Evolutionary conservation across 495 filamentous ascomycete species (phyloP), one percentile per base, ranked within the genome.

Genomic region (Penicillium goetzii): DNA sequence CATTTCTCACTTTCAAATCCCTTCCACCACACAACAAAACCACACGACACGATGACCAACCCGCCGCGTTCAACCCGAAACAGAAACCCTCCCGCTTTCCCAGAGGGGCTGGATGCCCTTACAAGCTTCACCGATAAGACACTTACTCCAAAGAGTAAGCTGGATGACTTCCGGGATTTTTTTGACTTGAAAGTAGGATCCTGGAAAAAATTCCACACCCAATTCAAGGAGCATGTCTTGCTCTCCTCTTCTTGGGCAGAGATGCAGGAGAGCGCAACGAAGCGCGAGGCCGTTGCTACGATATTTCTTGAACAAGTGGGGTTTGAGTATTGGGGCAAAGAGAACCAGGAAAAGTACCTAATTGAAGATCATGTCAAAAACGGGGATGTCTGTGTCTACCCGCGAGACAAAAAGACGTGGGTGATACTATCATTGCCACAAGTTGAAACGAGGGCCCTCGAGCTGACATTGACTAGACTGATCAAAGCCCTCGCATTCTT

Each of bases 91-190:
- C n/a, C 52, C n/a, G 9, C 30, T 1, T 55, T 55, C 15, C 52
- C 52, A 2, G 52, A 33, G n/a, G 52, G 12, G 10, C 3, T 55
- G 11, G 32, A 55, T 38, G 30, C 52, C 8, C 25, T 61, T 2
- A n/a, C 26, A 33, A 34, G 8, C 12, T 10, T 45, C 33, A n/a
- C 21, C 15, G 12, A 28, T 2, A 14, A 61, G 19, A 5, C 11
- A 14, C 52, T 72, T 2, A 66, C 34, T 9, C 11, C 38, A 2
- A 59, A 23, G 25, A 62, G 54, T 11, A 47, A 30, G 0, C 60
- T 69, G 19, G 62, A 63, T 3, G 33, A 61, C 23, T 74, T 74
- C 30, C 55, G 64, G 2, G n/a, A 8, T 0, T 71, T 68, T 14
- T 63, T 74, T 0, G 66, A 72, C 56, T 15, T 74, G 38, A 69